These are phyloP conservation scores for Patellaria atrata DNA, from an alignment of 495 filamentous ascomycete species.

Conservation along the genomic window DNA sequence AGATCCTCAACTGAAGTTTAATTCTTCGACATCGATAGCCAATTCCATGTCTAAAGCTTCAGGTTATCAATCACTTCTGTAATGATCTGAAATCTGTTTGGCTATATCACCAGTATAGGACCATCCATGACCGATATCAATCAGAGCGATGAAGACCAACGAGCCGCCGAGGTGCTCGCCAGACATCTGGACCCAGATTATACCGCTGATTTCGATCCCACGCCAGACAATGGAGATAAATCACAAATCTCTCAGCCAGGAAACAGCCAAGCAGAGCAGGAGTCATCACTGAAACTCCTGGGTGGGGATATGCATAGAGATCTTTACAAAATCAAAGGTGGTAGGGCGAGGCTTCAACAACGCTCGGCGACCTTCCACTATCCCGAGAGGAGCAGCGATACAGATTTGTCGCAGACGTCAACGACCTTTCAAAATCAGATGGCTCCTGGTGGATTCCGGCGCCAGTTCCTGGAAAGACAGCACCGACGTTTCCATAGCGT, in stretches of 20 bases:
- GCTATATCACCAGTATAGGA: no score
- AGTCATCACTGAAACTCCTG: slow-evolving; percentile 48
- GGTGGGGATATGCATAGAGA: slow-evolving; percentile 56
- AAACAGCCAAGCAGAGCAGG: slow-evolving; percentile 11
- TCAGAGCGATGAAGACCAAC: no score
- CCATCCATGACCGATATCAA: no score
- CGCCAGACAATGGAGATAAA: slow-evolving; percentile 1
- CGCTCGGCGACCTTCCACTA: slow-evolving; percentile 46
- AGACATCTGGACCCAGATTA: slow-evolving; percentile 30
- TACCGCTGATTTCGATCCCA: slow-evolving; percentile 27
- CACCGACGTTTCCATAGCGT: slow-evolving; percentile 28
- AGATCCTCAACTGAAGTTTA: no score
- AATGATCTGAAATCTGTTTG: no score
- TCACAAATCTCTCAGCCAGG: no score
- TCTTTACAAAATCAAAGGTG: slow-evolving; percentile 47
- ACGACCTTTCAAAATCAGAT: slow-evolving; percentile 37
- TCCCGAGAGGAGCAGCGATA: slow-evolving; percentile 15
- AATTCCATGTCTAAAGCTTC: no score
- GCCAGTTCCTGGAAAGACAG: slow-evolving; percentile 28
- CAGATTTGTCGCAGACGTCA: slow-evolving; percentile 11
- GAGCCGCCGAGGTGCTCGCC: slow-evolving; percentile 27
- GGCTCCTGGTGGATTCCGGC: slow-evolving; percentile 47
- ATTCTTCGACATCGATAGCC: no score
- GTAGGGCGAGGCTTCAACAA: slow-evolving; percentile 32
- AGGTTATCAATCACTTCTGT: no score